These are phyloP conservation scores for Stipa capillata DNA, from an alignment of 176 grass and related monocot genomes.

Conservation along the genomic window DNA sequence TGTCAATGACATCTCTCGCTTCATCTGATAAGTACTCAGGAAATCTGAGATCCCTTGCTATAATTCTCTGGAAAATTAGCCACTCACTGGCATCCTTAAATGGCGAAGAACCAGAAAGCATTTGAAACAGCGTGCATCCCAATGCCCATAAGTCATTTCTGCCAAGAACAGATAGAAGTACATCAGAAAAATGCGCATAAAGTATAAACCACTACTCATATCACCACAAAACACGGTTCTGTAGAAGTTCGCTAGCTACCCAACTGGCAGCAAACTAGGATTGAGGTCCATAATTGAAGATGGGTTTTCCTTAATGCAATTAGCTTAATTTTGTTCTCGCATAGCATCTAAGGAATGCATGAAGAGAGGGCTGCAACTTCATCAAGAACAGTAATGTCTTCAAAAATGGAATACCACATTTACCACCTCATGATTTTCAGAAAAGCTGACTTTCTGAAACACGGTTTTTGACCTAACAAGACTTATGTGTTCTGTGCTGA, in stretches of 20 bases:
- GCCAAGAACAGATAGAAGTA: slow-evolving; percentile 16
- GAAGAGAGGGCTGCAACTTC: too few relatives aligned
- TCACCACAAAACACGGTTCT: background rate
- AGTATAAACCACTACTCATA: background rate
- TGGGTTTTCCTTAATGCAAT: background rate
- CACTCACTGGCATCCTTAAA: slow-evolving; percentile 98
- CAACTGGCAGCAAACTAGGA: background rate
- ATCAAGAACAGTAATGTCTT: too few relatives aligned
- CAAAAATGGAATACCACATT: background rate
- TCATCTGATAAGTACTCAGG: slow-evolving; percentile 83
- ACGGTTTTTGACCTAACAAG: background rate
- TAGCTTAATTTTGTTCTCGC: background rate
- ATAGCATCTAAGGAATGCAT: background rate
- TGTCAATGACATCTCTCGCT: slow-evolving; percentile 79
- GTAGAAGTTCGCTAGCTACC: background rate
- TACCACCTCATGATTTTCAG: background rate
- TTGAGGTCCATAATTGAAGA: background rate
- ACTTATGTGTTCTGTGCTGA: background rate
- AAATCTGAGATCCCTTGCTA: slow-evolving; percentile 78
- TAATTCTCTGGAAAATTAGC: slow-evolving; percentile 97
- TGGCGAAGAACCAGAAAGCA: slow-evolving; percentile 92
- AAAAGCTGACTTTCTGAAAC: background rate
- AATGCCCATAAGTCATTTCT: slow-evolving; percentile 99
- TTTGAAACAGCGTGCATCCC: slow-evolving; percentile 91
- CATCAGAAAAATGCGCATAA: slow-evolving; percentile 9